Percentiles rank a stretch among this genome's conserved stretches.
phyloP scores from a whole-genome alignment of 2,329 filamentous ascomycete species.

The Arthrinium phaeospermum region DNA sequence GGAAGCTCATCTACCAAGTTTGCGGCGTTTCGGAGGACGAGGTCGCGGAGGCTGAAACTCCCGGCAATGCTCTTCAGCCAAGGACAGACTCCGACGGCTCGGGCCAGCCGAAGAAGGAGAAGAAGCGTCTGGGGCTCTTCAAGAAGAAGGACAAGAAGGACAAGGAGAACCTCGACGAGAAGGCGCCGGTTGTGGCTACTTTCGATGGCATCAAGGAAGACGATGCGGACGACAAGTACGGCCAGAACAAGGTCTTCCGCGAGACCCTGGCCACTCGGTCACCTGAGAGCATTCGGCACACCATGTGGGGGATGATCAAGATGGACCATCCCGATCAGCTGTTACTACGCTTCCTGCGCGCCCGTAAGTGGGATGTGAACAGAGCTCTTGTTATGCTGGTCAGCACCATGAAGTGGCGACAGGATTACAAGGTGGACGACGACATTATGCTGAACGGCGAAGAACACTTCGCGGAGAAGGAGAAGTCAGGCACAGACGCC shows the following conservation, averaged over 20 bases:
- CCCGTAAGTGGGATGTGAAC: conserved; percentile 95
- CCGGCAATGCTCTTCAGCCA: conserved; percentile 35
- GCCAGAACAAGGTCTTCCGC: conserved; percentile 84
- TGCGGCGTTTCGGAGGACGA: conserved; percentile 64
- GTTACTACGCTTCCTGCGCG: conserved; percentile 80
- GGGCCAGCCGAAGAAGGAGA: conserved; percentile 67
- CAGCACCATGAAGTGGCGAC: conserved; percentile 91
- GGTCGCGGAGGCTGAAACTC: conserved; percentile 39
- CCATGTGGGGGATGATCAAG: conserved; percentile 95
- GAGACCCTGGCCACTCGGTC: conserved; percentile 78
- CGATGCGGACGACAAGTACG: conserved; percentile 86
- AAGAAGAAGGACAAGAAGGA: conserved; percentile 65
- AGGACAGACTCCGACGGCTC: conserved; percentile 34
- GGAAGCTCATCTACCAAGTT: conserved; percentile 76
- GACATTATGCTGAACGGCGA: conserved; percentile 85
- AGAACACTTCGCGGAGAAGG: conserved; percentile 44
- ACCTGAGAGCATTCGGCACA: conserved; percentile 77
- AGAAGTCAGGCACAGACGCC: conserved; percentile 45
- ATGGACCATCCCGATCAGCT: conserved; percentile 91
- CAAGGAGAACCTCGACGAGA: conserved; percentile 50
- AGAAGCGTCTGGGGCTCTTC: conserved; percentile 75
- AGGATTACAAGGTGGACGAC: conserved; percentile 86
- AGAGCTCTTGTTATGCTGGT: conserved; percentile 94
- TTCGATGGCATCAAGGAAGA: conserved; percentile 48
- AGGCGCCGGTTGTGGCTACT: conserved; percentile 42